phyloP scores from a whole-genome alignment of 331 rosid species.

The Phaseolus coccineus region DNA sequence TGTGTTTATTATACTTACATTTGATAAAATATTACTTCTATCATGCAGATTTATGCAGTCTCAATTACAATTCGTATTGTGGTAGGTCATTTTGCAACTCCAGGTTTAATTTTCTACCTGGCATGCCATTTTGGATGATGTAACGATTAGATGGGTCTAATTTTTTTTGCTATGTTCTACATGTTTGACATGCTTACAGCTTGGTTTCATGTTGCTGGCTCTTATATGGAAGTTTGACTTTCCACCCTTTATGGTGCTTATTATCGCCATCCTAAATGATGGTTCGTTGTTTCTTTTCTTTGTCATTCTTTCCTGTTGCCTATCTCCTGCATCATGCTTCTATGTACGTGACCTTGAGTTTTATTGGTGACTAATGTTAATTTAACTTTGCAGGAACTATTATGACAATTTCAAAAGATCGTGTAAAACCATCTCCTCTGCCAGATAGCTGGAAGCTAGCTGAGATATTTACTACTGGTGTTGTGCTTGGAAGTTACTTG shows the following conservation, averaged over 20 bases:
- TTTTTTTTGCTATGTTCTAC: constrained; percentile 25
- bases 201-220: constrained; percentile 98
- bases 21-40: constrained; percentile 36
- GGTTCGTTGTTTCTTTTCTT: constrained; percentile 70
- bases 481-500: constrained; percentile 93
- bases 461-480: constrained; percentile 93
- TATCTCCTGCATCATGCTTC: constrained; percentile 22
- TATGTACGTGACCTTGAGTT: not conserved
- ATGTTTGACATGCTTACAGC: constrained; percentile 66
- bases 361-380: constrained; percentile 31
- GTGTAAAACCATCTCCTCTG: constrained; percentile 97
- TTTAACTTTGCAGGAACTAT: constrained; percentile 74
- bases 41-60: constrained; percentile 92
- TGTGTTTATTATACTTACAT: constrained; percentile 15
- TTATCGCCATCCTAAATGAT: constrained; percentile 94
- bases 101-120: constrained; percentile 24
- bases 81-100: constrained; percentile 50
- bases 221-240: constrained; percentile 96
- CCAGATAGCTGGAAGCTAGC: constrained; percentile 99
- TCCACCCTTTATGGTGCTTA: constrained; percentile 99
- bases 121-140: constrained; percentile 22
- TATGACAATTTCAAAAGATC: constrained; percentile 97
- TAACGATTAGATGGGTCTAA: constrained; percentile 26
- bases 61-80: constrained; percentile 98
- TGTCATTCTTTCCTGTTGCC: constrained; percentile 5